Base-by-base conservation (phyloP, 306 rosid species). In the Trifolium dubium region DNA sequence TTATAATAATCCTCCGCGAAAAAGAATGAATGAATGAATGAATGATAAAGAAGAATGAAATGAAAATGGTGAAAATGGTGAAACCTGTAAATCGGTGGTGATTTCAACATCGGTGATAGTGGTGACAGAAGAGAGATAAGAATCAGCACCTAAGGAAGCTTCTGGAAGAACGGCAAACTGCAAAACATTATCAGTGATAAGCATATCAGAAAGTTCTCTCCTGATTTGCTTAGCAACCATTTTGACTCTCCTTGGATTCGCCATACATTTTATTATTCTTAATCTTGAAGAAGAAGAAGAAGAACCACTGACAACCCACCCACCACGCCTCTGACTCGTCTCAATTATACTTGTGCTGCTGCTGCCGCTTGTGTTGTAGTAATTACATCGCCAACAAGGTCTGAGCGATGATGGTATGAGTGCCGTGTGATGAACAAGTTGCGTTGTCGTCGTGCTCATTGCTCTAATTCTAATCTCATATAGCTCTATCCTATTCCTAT, bases 141-240 rank as follows among this genome's bases (percentile, higher is more conserved):
- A 80, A 71, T 92, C 98, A 44, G 97, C 98, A 23, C 97, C 98
- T 51, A 91, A 78, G 77, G 98, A 85, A 76, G 93, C 92, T 83
- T 94, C 98, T 1, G 96, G 98, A 39, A 91, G 88, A 76, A 94
- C 72, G 8, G 91, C 98, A 37, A 66, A 85, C 77, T 85, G 93
- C 86, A 94, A 82, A 2, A 90, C 92, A 39, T 77, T 88, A 68
- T 94, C 99, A 1, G 94, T 88, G 14, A 88, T 79, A 4, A 94
- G 97, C 99, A 94, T 94, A 7, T 91, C 89, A 54, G 98, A 92
- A 58, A 94, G 85, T 78, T 94, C 99, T 83, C 97, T 87, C 77
- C 67, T 67, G 19, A 94, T 94, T 90, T 94, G 97, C 78, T 90
- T 88, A 2, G 96, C 90, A 82, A 94, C 99, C 97, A 94, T 94